These are phyloP conservation scores for Xylaria acuta DNA, from an alignment of 495 filamentous ascomycete genomes.

Conservation along the genomic window DNA sequence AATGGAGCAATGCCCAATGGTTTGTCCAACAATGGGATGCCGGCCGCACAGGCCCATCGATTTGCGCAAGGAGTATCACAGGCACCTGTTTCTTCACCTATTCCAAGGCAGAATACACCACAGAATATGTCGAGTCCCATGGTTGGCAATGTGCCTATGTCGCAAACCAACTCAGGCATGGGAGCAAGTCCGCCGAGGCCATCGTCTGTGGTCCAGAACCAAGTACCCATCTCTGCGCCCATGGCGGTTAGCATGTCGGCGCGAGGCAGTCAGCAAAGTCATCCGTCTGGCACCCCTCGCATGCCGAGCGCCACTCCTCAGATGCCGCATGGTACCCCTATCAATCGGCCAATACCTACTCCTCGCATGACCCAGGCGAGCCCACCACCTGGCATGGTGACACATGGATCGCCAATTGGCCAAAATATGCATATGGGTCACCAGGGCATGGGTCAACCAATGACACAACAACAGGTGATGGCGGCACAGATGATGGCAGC, in stretches of 20 bases:
- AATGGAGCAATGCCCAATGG: constrained; percentile 53
- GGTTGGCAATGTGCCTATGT: constrained; percentile 76
- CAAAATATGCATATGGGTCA: constrained; percentile 61
- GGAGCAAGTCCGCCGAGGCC: constrained; percentile 79
- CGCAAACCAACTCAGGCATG: constrained; percentile 76
- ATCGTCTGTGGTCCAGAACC: constrained; percentile 76
- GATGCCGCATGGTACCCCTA: constrained; percentile 73
- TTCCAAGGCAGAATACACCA: constrained; percentile 80
- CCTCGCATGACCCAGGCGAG: constrained; percentile 76
- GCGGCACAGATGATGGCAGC: constrained; percentile 55
- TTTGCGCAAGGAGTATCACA: constrained; percentile 68
- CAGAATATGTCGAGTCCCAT: constrained; percentile 79
- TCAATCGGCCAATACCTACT: constrained; percentile 71
- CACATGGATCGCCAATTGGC: constrained; percentile 63
- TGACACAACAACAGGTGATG: constrained; percentile 45
- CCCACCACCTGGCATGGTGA: constrained; percentile 65
- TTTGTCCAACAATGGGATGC: constrained; percentile 40
- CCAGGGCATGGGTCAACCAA: constrained; percentile 54
- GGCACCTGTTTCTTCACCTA: constrained; percentile 76
- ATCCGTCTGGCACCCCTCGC: constrained; percentile 78
- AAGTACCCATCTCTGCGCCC: constrained; percentile 65
- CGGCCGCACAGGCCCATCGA: constrained; percentile 57
- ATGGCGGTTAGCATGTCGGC: constrained; percentile 76
- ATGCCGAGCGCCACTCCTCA: constrained; percentile 81
- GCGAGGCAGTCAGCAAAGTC: constrained; percentile 80